A percentile compares a stretch with the other conserved stretches of the same genome.
These are phyloP conservation scores for Penicillium antarcticum DNA, from an alignment of 495 filamentous ascomycete genomes.

Conservation along the genomic window DNA sequence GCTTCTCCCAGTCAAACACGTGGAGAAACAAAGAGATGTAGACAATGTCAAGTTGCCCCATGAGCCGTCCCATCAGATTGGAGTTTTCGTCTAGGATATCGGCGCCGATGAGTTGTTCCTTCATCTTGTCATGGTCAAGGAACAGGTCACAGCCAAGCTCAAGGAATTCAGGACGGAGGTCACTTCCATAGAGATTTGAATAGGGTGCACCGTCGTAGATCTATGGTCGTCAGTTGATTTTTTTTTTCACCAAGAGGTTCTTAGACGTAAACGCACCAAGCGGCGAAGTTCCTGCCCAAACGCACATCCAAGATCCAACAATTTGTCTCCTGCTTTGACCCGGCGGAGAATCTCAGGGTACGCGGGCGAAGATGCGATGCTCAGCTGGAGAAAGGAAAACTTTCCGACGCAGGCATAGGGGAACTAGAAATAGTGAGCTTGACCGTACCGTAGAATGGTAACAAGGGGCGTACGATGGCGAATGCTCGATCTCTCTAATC, in stretches of 20 bases:
- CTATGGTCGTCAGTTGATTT: slow-evolving; percentile 10
- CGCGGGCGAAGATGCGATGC: slow-evolving; percentile 15
- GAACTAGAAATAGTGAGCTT: not conserved
- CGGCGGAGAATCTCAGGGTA: slow-evolving; percentile 23
- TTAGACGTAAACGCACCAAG: slow-evolving; percentile 9
- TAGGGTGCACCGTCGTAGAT: slow-evolving; percentile 38
- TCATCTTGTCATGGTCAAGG: slow-evolving; percentile 32
- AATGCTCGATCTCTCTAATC: slow-evolving; percentile 6
- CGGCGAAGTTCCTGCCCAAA: slow-evolving; percentile 49
- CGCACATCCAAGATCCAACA: slow-evolving; percentile 52
- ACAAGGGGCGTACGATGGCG: not conserved
- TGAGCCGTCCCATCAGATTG: slow-evolving; percentile 19
- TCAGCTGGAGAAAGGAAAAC: slow-evolving; percentile 37
- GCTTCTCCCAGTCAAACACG: slow-evolving; percentile 46
- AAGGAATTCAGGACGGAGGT: slow-evolving; percentile 43
- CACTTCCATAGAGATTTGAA: slow-evolving; percentile 39
- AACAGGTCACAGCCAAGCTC: slow-evolving; percentile 49
- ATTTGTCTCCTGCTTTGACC: slow-evolving; percentile 15
- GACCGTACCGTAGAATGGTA: no score
- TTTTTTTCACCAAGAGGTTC: no score
- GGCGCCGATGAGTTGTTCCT: slow-evolving; percentile 17
- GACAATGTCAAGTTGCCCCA: slow-evolving; percentile 47
- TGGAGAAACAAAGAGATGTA: slow-evolving; percentile 52
- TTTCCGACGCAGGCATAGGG: slow-evolving; percentile 41
- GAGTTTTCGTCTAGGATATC: slow-evolving; percentile 39